Evolutionary conservation across 192 early-diverging fungal genomes (phyloP).

Genomic region (Podila epigama): DNA sequence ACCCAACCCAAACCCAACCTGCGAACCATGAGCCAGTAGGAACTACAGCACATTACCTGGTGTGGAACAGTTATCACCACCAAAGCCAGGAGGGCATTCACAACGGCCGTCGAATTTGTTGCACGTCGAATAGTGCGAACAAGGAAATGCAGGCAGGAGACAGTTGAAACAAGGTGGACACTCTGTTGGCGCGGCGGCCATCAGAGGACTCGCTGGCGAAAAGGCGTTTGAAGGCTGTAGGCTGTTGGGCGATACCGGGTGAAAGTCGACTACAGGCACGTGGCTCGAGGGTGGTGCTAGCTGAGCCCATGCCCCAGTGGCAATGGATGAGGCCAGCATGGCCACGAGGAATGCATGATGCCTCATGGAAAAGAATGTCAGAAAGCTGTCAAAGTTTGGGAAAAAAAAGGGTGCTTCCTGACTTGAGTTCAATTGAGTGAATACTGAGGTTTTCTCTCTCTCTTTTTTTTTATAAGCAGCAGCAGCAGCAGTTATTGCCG

Average conservation of each 20-base stretch:
- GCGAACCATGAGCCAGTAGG: no score
- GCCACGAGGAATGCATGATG: neutral
- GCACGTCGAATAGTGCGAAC: conserved; percentile 80
- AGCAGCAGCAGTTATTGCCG: no score
- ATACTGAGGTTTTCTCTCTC: no score
- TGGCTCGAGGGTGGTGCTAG: neutral
- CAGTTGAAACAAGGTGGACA: conserved; percentile 92
- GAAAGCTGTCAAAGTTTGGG: no score
- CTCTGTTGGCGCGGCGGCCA: conserved; percentile 31
- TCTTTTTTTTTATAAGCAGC: no score
- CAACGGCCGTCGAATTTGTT: conserved; percentile 78
- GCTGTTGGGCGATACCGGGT: neutral
- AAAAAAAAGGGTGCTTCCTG: neutral
- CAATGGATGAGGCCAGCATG: neutral
- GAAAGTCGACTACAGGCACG: no score
- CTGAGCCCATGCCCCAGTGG: neutral
- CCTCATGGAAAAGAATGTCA: neutral
- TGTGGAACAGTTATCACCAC: conserved; percentile 75
- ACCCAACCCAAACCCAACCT: no score
- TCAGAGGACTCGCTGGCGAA: neutral
- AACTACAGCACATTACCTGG: conserved; percentile 76
- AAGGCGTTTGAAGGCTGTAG: neutral
- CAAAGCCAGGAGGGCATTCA: conserved; percentile 80
- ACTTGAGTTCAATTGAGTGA: neutral
- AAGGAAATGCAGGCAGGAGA: conserved; percentile 73